Conservation (phyloP, 1,284 basidiomycete genomes). For the Heliocybe sulcata region DNA sequence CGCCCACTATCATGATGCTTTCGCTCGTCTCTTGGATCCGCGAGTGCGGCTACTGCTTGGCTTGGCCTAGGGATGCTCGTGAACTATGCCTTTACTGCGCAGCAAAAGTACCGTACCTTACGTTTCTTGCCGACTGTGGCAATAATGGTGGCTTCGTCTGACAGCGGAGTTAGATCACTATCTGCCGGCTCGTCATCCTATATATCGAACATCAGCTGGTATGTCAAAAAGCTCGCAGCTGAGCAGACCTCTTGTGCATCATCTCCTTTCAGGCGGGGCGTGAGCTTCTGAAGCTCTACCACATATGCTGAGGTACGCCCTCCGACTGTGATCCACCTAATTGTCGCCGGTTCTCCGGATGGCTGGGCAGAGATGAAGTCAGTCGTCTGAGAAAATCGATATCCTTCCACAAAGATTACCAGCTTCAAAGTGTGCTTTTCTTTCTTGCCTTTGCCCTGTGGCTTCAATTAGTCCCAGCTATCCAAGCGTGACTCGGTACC, state of each 20-base stretch:
- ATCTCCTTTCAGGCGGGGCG: background rate
- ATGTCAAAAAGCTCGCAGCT: background rate
- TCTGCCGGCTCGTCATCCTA: slow-evolving; percentile 13
- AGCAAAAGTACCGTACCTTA: slow-evolving; percentile 11
- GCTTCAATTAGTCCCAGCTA: slow-evolving; percentile 7
- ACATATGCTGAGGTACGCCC: slow-evolving; percentile 79
- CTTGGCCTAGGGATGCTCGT: background rate
- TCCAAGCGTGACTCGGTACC: slow-evolving; percentile 8
- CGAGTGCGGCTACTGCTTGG: too few relatives aligned
- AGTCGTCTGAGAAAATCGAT: background rate
- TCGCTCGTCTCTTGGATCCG: too few relatives aligned
- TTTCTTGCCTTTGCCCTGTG: slow-evolving; percentile 69
- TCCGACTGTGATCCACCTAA: slow-evolving; percentile 75
- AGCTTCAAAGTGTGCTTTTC: slow-evolving; percentile 35
- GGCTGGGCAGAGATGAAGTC: slow-evolving; percentile 35
- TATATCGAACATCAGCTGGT: slow-evolving; percentile 5
- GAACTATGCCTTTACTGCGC: background rate
- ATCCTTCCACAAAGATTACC: slow-evolving; percentile 27
- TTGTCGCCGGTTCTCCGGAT: slow-evolving; percentile 62
- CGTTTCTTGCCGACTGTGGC: slow-evolving; percentile 11
- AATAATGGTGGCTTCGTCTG: slow-evolving; percentile 16
- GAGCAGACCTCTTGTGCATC: background rate
- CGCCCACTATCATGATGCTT: too few relatives aligned
- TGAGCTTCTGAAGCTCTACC: slow-evolving; percentile 51
- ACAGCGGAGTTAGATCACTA: slow-evolving; percentile 25